These are phyloP conservation scores for Eucalyptus virginea DNA, from an alignment of 345 rosid species.

Conservation along the genomic window DNA sequence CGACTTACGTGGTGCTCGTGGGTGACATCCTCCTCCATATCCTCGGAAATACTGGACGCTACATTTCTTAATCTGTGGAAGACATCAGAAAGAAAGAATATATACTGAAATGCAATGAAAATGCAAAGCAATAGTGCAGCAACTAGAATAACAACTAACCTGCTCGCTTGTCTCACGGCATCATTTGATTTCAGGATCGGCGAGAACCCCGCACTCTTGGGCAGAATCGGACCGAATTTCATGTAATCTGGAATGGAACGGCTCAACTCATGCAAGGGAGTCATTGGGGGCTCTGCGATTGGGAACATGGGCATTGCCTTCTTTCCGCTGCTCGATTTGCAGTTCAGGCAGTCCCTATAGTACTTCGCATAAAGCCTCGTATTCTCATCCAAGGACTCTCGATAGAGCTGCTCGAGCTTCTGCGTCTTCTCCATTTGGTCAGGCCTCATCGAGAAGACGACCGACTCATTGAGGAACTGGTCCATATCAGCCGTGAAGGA, in stretches of 20 bases:
- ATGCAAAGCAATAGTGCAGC: background rate
- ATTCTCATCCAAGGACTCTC: conserved; percentile 46
- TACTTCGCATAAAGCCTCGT: conserved; percentile 44
- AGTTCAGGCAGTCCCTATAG: conserved; percentile 37
- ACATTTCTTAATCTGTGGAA: conserved; percentile 7
- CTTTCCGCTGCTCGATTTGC: conserved; percentile 17
- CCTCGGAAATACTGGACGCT: conserved; percentile 3
- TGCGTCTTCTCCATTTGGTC: conserved; percentile 49
- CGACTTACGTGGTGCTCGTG: conserved; percentile 28
- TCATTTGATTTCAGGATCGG: conserved; percentile 15
- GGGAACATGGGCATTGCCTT: conserved; percentile 53
- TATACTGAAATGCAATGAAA: background rate
- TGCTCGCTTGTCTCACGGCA: conserved; percentile 6
- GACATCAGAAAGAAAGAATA: background rate
- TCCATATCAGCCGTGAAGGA: conserved; percentile 48
- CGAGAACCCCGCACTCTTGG: conserved; percentile 38
- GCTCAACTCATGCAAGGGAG: conserved; percentile 45
- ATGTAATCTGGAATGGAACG: conserved; percentile 43
- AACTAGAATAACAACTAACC: conserved; percentile 7
- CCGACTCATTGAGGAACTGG: conserved; percentile 44
- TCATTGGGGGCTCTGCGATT: conserved; percentile 59
- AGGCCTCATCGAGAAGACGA: conserved; percentile 36
- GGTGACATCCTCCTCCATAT: conserved; percentile 11
- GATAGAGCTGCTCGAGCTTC: conserved; percentile 40
- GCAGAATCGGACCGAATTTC: conserved; percentile 53